A percentile compares a stretch with the other conserved stretches of the same genome.
These are phyloP conservation scores for Aspergillus egyptiacus DNA, from an alignment of 495 filamentous ascomycete species.

Conservation along the genomic window DNA sequence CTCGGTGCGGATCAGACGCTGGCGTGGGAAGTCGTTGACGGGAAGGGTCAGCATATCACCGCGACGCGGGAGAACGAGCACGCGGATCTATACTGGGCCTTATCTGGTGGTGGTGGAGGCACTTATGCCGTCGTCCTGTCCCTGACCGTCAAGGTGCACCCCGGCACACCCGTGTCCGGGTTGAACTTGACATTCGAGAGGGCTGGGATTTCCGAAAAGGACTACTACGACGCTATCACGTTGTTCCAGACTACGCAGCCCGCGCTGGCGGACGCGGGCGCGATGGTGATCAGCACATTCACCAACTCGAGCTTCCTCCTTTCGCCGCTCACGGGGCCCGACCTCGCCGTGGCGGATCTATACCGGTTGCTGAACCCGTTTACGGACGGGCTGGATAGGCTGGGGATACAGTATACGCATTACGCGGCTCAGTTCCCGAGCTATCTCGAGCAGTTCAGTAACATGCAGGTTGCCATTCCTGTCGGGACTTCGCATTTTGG, in stretches of 20 bases:
- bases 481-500: slow-evolving; percentile 49
- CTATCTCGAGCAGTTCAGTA: slow-evolving; percentile 43
- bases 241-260: slow-evolving; percentile 37
- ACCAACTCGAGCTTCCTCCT: slow-evolving; percentile 43
- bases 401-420: slow-evolving; percentile 26
- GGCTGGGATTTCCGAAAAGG: slow-evolving; percentile 28
- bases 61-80: slow-evolving; percentile 50
- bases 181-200: slow-evolving; percentile 28
- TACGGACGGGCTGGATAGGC: slow-evolving; percentile 19
- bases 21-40: slow-evolving; percentile 56
- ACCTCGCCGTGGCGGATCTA: slow-evolving; percentile 27
- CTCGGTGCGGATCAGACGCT: slow-evolving; percentile 59
- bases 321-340: slow-evolving; percentile 33
- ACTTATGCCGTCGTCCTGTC: slow-evolving; percentile 59
- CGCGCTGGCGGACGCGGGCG: slow-evolving; percentile 47
- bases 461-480: slow-evolving; percentile 30
- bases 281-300: slow-evolving; percentile 47
- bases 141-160: slow-evolving; percentile 42
- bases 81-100: slow-evolving; percentile 61
- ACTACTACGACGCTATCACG: slow-evolving; percentile 37
- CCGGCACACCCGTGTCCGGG: slow-evolving; percentile 32
- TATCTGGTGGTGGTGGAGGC: slow-evolving; percentile 58
- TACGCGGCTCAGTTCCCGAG: slow-evolving; percentile 29
- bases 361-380: slow-evolving; percentile 27
- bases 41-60: slow-evolving; percentile 40